Evolutionary conservation across 257 asterid species (phyloP).

Genomic region (Nicotiana knightiana): DNA sequence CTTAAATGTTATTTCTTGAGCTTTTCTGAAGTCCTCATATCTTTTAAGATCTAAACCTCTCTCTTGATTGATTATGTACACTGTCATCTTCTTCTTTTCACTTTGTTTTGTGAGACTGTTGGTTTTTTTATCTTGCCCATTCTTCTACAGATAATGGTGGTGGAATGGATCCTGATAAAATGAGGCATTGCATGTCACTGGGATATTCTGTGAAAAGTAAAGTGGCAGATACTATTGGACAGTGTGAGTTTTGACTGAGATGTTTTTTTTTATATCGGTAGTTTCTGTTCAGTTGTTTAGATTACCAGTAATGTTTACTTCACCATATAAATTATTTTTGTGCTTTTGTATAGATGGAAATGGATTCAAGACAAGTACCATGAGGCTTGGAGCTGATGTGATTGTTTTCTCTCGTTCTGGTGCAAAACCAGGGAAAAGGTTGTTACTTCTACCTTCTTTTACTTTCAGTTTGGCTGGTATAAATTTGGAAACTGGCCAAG

Average conservation of each 20-base stretch:
- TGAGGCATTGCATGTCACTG: slow-evolving; percentile 96
- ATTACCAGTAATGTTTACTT: neutral
- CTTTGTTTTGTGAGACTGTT: neutral
- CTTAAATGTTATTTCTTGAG: neutral
- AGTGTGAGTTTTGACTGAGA: slow-evolving; percentile 46
- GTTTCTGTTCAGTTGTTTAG: neutral
- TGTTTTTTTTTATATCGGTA: neutral
- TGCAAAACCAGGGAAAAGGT: slow-evolving; percentile 69
- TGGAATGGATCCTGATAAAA: slow-evolving; percentile 85
- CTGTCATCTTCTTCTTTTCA: neutral
- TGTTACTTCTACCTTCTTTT: slow-evolving; percentile 5
- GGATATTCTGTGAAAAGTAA: slow-evolving; percentile 93
- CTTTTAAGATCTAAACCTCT: neutral
- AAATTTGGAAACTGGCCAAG: neutral
- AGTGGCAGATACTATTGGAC: slow-evolving; percentile 81
- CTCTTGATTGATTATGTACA: too few relatives aligned
- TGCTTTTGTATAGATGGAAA: slow-evolving; percentile 67
- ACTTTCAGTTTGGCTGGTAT: neutral
- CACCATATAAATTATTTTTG: slow-evolving; percentile 15
- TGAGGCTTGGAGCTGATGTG: slow-evolving; percentile 99
- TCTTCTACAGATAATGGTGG: slow-evolving; percentile 74
- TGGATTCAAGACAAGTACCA: slow-evolving; percentile 98
- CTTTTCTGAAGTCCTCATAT: neutral
- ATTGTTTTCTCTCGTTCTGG: slow-evolving; percentile 78
- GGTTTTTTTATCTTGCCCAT: neutral